Evolutionary conservation across 2,329 filamentous ascomycete genomes (phyloP), one percentile per base, ranked within the genome.

Genomic region (Diplodia intermedia): DNA sequence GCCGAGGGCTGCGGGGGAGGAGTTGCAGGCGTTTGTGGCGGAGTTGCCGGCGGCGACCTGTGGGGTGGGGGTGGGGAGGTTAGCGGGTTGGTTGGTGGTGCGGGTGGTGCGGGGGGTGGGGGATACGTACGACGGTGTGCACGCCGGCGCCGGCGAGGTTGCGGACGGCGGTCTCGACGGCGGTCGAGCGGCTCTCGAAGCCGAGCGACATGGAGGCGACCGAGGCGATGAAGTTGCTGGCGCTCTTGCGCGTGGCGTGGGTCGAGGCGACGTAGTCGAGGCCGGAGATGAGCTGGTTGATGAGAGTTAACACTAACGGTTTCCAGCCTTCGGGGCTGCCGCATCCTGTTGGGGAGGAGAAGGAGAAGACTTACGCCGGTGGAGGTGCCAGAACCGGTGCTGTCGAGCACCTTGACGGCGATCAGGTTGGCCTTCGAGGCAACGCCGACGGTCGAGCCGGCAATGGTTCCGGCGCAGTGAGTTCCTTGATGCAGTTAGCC

Each of bases 151-250:
- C 69, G 38, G 75, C 71, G 43, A 81, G 81, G 53, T 75, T 70
- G 7, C 71, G 49, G 56, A 80, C 75, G 52, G 76, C 76, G 18
- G 76, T 71, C 61, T 79, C 75, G 52, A 83, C 77, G 11, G 81
- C 77, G 18, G 69, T 29, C 14, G 76, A 75, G 31, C 71, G 74
- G 40, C 74, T 73, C 38, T 73, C 68, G 14, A 80, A 75, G 73
- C 78, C 78, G 74, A 77, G 79, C 1, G 82, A 81, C 79, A 84
- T 82, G 75, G 77, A 81, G 74, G 84, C 81, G 67, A 84, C 79
- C 31, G 80, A 82, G 40, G 82, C 82, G 9, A 80, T 72, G 69
- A 82, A 82, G 38, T 74, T 74, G 20, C 74, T 72, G 56, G 76
- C 66, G 2, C 70, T 68, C 71, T 79, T 79, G 71, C 81, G 79